Percentiles rank a stretch among this genome's conserved stretches.
phyloP scores from a whole-genome alignment of 2,329 filamentous ascomycete species.

The Cordyceps fumosorosea region DNA sequence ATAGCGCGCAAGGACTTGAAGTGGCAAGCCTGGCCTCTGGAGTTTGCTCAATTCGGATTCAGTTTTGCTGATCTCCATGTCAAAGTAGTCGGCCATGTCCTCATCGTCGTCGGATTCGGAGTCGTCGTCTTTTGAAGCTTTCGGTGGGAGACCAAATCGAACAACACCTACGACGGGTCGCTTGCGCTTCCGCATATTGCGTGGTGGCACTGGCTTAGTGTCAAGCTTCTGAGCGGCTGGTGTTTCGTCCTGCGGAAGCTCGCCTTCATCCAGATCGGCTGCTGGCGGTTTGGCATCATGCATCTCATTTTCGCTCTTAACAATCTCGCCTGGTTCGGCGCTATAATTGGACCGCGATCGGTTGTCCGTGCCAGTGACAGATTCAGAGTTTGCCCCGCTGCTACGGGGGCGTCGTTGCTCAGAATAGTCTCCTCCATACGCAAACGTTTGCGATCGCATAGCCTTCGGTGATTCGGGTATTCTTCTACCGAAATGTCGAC shows the following conservation, averaged over 20 bases:
- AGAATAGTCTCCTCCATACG: conserved; percentile 34
- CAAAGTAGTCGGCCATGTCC: conserved; percentile 51
- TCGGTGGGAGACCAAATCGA: conserved; percentile 35
- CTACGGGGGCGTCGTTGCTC: conserved; percentile 43
- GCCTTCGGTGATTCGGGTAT: conserved; percentile 46
- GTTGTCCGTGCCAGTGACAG: conserved; percentile 26
- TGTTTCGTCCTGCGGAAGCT: conserved; percentile 13
- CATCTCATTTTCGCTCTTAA: conserved; percentile 33
- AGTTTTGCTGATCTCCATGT: conserved; percentile 44
- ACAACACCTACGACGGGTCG: conserved; percentile 27
- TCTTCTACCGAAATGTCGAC: conserved; percentile 33
- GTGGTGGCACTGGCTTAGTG: not conserved
- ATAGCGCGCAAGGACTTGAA: conserved; percentile 38
- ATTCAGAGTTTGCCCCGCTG: conserved; percentile 45
- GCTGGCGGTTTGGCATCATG: not conserved
- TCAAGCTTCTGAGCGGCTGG: conserved; percentile 3
- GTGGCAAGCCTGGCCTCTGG: conserved; percentile 33
- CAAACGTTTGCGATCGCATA: conserved; percentile 44
- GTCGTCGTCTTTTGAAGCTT: conserved; percentile 26
- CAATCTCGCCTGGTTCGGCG: conserved; percentile 42
- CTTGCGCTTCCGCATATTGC: conserved; percentile 21
- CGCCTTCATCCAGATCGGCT: conserved; percentile 12
- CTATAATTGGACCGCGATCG: conserved; percentile 34
- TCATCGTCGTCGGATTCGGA: conserved; percentile 52
- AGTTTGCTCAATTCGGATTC: conserved; percentile 43